These are phyloP conservation scores for Malassezia japonica DNA, from an alignment of 1,284 basidiomycete genomes.

Conservation along the genomic window DNA sequence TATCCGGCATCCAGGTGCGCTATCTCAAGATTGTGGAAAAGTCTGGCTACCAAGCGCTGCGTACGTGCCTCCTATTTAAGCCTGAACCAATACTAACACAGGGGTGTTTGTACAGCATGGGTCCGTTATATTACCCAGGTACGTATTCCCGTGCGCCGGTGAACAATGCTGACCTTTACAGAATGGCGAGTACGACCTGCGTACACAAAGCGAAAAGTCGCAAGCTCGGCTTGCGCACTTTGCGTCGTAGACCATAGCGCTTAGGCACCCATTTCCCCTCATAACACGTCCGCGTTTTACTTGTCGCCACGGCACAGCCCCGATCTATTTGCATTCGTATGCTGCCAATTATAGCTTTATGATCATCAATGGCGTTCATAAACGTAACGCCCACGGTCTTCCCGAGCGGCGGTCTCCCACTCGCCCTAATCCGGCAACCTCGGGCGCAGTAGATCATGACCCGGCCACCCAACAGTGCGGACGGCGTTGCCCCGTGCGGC, in stretches of 20 bases:
- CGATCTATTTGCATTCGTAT: too few relatives aligned
- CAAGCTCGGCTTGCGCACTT: constrained; percentile 37
- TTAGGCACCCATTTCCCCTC: too few relatives aligned
- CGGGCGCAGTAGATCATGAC: too few relatives aligned
- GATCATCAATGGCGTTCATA: too few relatives aligned
- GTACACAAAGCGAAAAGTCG: constrained; percentile 43
- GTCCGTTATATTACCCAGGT: constrained; percentile 62
- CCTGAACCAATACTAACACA: background rate
- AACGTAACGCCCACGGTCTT: too few relatives aligned
- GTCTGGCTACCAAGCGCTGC: constrained; percentile 76
- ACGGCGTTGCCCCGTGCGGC: too few relatives aligned
- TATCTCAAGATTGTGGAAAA: constrained; percentile 98
- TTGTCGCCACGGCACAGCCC: too few relatives aligned
- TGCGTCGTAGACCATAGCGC: constrained; percentile 9
- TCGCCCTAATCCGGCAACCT: too few relatives aligned
- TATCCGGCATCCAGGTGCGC: constrained; percentile 86
- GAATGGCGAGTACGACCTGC: constrained; percentile 82
- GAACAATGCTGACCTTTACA: constrained; percentile 50
- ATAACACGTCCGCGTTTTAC: too few relatives aligned
- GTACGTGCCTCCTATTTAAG: constrained; percentile 30
- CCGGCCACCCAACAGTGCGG: too few relatives aligned
- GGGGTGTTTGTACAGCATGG: constrained; percentile 23
- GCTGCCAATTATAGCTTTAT: too few relatives aligned
- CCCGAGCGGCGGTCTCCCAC: too few relatives aligned
- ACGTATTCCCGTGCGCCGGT: background rate